These are phyloP conservation scores for Pythium monospermum DNA, from an alignment of 352 stramenopile genomes.

Conservation along the genomic window DNA sequence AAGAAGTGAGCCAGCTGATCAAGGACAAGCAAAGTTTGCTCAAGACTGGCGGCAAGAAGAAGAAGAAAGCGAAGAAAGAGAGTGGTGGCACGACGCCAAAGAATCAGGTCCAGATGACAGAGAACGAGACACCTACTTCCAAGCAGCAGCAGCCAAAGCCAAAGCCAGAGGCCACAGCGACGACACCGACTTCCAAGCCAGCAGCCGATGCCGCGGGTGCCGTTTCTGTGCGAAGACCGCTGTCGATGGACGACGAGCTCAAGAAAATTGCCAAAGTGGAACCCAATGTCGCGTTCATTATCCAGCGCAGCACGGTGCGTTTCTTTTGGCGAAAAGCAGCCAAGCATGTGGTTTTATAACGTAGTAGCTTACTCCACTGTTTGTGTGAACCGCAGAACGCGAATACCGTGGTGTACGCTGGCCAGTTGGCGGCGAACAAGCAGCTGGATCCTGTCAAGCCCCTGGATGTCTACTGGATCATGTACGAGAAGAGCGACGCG, in stretches of 20 bases:
- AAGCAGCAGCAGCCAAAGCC: background rate
- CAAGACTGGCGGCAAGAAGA: constrained; percentile 15
- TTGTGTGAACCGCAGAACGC: too few relatives aligned
- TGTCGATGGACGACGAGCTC: constrained; percentile 68
- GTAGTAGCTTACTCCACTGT: too few relatives aligned
- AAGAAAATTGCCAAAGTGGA: constrained; percentile 64
- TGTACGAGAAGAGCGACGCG: constrained; percentile 73
- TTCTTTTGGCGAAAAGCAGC: too few relatives aligned
- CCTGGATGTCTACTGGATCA: constrained; percentile 83
- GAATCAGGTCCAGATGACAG: background rate
- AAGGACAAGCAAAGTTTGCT: constrained; percentile 59
- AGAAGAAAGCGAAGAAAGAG: constrained; percentile 36
- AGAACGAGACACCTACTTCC: constrained; percentile 9
- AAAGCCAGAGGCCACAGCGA: constrained; percentile 5
- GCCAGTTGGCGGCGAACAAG: constrained; percentile 29
- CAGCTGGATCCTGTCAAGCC: constrained; percentile 51
- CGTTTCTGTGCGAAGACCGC: constrained; percentile 5
- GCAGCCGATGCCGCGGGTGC: background rate
- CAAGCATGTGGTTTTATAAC: too few relatives aligned
- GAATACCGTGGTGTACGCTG: constrained; percentile 85
- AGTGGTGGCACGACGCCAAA: constrained; percentile 25
- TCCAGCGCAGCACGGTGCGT: constrained; percentile 80
- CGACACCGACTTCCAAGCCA: constrained; percentile 4
- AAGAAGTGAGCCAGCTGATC: constrained; percentile 48
- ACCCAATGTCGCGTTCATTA: constrained; percentile 78